phyloP scores from a whole-genome alignment of 257 asterid species.

The Fraxinus americana region DNA sequence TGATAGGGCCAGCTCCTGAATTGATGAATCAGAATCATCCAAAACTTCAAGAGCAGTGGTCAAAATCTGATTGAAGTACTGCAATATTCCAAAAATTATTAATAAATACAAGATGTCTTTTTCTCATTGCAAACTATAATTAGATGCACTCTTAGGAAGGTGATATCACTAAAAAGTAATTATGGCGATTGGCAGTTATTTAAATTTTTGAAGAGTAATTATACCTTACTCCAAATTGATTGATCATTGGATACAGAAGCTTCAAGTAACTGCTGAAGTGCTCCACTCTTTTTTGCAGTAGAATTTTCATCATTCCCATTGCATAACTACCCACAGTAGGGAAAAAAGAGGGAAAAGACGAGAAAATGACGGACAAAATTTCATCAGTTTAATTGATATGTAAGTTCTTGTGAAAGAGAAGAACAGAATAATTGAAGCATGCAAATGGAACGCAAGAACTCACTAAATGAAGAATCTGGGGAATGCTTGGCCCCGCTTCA shows the following conservation, averaged over 20 bases:
- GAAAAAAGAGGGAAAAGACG: background rate
- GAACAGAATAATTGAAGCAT: slow-evolving; percentile 5
- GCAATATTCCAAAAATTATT: slow-evolving; percentile 38
- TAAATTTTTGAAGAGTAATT: background rate
- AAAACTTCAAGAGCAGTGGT: slow-evolving; percentile 84
- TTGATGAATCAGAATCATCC: slow-evolving; percentile 85
- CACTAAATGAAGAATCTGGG: slow-evolving; percentile 93
- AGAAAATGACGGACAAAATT: slow-evolving; percentile 11
- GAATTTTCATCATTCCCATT: slow-evolving; percentile 73
- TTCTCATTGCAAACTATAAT: slow-evolving; percentile 4
- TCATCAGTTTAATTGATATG: slow-evolving; percentile 1
- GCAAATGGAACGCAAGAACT: slow-evolving; percentile 33
- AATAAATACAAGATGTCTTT: slow-evolving; percentile 18
- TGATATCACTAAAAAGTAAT: background rate
- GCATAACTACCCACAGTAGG: slow-evolving; percentile 55
- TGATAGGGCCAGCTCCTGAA: slow-evolving; percentile 78
- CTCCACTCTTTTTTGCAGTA: slow-evolving; percentile 58
- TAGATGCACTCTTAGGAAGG: background rate
- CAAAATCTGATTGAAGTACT: slow-evolving; percentile 96
- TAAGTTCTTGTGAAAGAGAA: slow-evolving; percentile 4
- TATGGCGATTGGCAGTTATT: background rate
- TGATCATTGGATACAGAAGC: slow-evolving; percentile 65
- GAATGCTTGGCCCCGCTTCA: slow-evolving; percentile 83
- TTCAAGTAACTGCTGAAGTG: slow-evolving; percentile 89
- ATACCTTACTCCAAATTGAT: slow-evolving; percentile 89